phyloP scores from a whole-genome alignment of 805 yeast genomes.

The Wickerhamiella azymoides region DNA sequence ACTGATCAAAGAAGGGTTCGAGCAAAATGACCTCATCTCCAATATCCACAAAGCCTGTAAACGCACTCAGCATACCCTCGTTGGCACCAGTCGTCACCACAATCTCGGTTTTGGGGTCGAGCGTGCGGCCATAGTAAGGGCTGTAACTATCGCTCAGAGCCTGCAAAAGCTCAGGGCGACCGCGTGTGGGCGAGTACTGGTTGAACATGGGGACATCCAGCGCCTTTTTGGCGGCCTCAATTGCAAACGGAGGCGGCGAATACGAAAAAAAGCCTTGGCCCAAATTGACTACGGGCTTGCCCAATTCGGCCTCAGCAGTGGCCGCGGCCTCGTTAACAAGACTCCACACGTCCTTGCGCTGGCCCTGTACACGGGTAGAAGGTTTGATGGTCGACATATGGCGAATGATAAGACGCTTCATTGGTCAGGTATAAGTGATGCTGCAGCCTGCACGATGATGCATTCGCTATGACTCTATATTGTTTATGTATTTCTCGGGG shows the following conservation, averaged over 20 bases:
- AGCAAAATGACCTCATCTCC: slow-evolving; percentile 95
- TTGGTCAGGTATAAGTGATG: background rate
- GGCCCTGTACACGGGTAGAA: slow-evolving; percentile 12
- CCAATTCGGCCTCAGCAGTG: slow-evolving; percentile 49
- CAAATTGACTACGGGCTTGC: slow-evolving; percentile 70
- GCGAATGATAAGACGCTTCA: background rate
- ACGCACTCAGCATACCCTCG: slow-evolving; percentile 78
- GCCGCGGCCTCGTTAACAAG: slow-evolving; percentile 93
- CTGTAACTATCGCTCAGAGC: slow-evolving; percentile 62
- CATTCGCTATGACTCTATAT: too few species aligned
- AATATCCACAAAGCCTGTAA: slow-evolving; percentile 68
- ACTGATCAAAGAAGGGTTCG: slow-evolving; percentile 95
- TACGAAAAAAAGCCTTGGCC: slow-evolving; percentile 98
- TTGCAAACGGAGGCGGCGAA: slow-evolving; percentile 88
- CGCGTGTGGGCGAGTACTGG: slow-evolving; percentile 87
- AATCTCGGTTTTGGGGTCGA: slow-evolving; percentile 46
- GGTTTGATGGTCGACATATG: slow-evolving; percentile 10
- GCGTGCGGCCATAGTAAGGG: slow-evolving; percentile 43
- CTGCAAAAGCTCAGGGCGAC: slow-evolving; percentile 61
- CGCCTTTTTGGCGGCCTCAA: slow-evolving; percentile 66
- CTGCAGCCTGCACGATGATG: background rate
- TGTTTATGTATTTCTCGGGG: too few species aligned
- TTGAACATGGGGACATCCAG: slow-evolving; percentile 60
- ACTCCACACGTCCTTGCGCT: slow-evolving; percentile 87
- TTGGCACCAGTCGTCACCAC: slow-evolving; percentile 93